phyloP scores from a whole-genome alignment of 805 yeast genomes.

The Cyberlindnera xishuangbannaensis region DNA sequence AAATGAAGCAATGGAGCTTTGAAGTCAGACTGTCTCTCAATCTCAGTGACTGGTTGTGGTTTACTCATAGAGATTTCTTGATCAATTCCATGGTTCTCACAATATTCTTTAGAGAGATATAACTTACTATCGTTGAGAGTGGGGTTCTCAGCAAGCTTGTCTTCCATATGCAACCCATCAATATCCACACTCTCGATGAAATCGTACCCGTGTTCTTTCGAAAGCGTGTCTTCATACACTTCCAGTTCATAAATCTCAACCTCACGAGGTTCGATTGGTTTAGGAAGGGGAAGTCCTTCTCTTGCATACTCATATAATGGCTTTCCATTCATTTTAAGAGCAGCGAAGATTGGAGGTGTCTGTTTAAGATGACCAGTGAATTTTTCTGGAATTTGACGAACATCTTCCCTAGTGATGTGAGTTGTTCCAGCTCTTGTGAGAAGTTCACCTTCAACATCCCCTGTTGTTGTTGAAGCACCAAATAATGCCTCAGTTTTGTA shows the following conservation, averaged over 20 bases:
- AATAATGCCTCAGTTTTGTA: slow-evolving; percentile 81
- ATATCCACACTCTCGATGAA: slow-evolving; percentile 42
- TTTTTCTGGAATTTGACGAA: slow-evolving; percentile 46
- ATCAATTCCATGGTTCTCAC: slow-evolving; percentile 37
- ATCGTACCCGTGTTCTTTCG: slow-evolving; percentile 49
- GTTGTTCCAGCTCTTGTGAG: slow-evolving; percentile 49
- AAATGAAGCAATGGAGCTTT: slow-evolving; percentile 70
- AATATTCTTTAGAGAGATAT: slow-evolving; percentile 52
- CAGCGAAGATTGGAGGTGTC: slow-evolving; percentile 93
- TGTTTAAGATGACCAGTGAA: slow-evolving; percentile 81
- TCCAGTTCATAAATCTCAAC: slow-evolving; percentile 54
- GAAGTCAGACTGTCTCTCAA: slow-evolving; percentile 32
- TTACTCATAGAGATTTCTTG: slow-evolving; percentile 34
- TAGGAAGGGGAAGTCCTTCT: slow-evolving; percentile 77
- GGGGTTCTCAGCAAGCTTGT: slow-evolving; percentile 33
- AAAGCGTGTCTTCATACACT: slow-evolving; percentile 48
- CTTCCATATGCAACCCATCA: slow-evolving; percentile 42
- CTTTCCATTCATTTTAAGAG: slow-evolving; percentile 90
- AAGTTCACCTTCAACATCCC: slow-evolving; percentile 86
- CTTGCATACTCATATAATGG: slow-evolving; percentile 94
- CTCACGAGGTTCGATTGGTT: slow-evolving; percentile 70
- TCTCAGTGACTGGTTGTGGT: slow-evolving; percentile 32
- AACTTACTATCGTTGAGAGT: slow-evolving; percentile 55
- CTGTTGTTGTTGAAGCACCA: slow-evolving; percentile 90
- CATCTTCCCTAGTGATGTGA: slow-evolving; percentile 50